Evolutionary conservation across 2,329 filamentous ascomycete genomes (phyloP).

Genomic region (Myriosclerotinia scirpicola): DNA sequence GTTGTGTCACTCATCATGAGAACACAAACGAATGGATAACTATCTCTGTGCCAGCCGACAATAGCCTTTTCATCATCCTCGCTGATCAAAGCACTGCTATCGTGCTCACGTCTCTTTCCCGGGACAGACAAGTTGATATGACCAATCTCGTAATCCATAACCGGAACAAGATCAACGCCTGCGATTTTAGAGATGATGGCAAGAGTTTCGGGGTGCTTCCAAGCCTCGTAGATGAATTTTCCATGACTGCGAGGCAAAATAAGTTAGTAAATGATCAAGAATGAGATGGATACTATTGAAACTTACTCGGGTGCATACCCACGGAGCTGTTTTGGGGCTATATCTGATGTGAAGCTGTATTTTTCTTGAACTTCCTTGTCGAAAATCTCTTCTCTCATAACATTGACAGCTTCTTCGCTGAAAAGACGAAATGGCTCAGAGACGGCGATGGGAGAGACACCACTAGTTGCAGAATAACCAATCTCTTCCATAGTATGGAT

Average conservation of each 20-base stretch:
- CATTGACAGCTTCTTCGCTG: conserved; percentile 57
- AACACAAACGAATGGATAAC: conserved; percentile 53
- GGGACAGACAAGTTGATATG: conserved; percentile 56
- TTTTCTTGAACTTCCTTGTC: conserved; percentile 56
- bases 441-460: conserved; percentile 62
- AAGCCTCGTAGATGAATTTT: conserved; percentile 63
- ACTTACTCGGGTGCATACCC: conserved; percentile 58
- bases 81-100: conserved; percentile 34
- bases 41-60: conserved; percentile 52
- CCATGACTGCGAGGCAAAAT: conserved; percentile 49
- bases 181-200: conserved; percentile 55
- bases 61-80: conserved; percentile 42
- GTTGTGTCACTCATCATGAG: conserved; percentile 51
- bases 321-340: conserved; percentile 55
- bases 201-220: conserved; percentile 57
- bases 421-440: conserved; percentile 66
- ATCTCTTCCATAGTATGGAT: conserved; percentile 62
- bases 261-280: conserved; percentile 24
- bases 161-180: conserved; percentile 57
- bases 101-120: conserved; percentile 33
- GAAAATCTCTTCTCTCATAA: conserved; percentile 63
- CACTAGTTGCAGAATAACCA: conserved; percentile 53
- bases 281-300: conserved; percentile 15
- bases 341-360: conserved; percentile 58
- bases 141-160: conserved; percentile 57